Evolutionary conservation across 2,329 filamentous ascomycete species (phyloP).

Genomic region (Neocatenulostroma microsporum): DNA sequence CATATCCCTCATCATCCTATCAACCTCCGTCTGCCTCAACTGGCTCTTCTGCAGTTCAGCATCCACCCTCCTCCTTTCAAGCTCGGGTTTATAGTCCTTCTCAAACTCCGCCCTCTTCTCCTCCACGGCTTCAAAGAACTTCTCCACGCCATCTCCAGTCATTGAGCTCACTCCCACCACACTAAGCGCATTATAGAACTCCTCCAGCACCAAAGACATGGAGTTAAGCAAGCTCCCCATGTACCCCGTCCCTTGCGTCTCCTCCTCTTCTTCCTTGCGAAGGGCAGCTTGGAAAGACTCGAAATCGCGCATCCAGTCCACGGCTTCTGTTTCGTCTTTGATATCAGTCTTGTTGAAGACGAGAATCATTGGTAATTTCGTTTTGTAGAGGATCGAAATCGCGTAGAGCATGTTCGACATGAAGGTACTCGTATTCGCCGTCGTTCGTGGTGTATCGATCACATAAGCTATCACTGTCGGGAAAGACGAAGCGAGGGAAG

Average conservation of each 20-base stretch:
- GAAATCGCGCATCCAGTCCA: slow-evolving; percentile 99
- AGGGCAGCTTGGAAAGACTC: slow-evolving; percentile 89
- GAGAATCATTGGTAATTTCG: slow-evolving; percentile 94
- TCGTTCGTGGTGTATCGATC: slow-evolving; percentile 92
- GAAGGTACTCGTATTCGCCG: slow-evolving; percentile 87
- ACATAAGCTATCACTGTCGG: slow-evolving; percentile 96
- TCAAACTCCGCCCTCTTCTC: slow-evolving; percentile 84
- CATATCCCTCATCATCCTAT: slow-evolving; percentile 94
- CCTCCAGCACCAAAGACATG: slow-evolving; percentile 95
- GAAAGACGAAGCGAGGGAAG: slow-evolving; percentile 86
- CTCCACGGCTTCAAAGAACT: slow-evolving; percentile 85
- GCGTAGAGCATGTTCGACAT: slow-evolving; percentile 99
- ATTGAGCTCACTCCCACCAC: slow-evolving; percentile 91
- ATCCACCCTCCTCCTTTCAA: slow-evolving; percentile 68
- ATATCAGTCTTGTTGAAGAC: slow-evolving; percentile 99
- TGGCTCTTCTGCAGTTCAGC: slow-evolving; percentile 67
- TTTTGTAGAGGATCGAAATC: slow-evolving; percentile 98
- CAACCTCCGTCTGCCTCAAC: slow-evolving; percentile 70
- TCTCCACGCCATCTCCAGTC: slow-evolving; percentile 82
- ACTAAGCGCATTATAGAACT: slow-evolving; percentile 90
- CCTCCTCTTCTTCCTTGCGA: slow-evolving; percentile 67
- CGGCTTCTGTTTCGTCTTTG: slow-evolving; percentile 79
- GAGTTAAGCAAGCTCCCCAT: slow-evolving; percentile 94
- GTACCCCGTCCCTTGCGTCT: slow-evolving; percentile 59
- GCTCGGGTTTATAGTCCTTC: slow-evolving; percentile 82